These are phyloP conservation scores for Boletus semigastroideus DNA, from an alignment of 1,284 basidiomycete species.

Conservation along the genomic window DNA sequence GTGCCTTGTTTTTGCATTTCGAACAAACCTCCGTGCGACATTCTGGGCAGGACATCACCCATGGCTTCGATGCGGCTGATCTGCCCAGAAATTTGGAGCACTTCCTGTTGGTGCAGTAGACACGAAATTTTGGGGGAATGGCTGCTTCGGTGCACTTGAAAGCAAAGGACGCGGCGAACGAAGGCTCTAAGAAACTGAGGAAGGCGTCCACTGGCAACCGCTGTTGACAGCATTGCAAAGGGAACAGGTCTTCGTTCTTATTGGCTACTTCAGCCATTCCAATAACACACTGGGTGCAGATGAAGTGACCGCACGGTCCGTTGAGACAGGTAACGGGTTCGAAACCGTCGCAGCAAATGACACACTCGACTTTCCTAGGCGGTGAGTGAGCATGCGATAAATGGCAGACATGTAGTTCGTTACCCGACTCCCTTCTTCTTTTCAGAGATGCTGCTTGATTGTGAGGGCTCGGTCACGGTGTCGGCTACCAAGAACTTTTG, in stretches of 20 bases:
- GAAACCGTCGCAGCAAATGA: slow-evolving; percentile 20
- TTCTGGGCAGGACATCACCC: slow-evolving; percentile 15
- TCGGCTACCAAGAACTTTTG: slow-evolving; percentile 16
- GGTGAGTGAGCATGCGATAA: not conserved
- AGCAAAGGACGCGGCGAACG: slow-evolving; percentile 23
- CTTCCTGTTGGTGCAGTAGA: slow-evolving; percentile 42
- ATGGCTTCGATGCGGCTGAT: slow-evolving; percentile 8
- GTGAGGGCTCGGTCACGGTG: not conserved
- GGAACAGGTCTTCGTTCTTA: slow-evolving; percentile 40
- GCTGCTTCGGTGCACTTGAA: slow-evolving; percentile 35
- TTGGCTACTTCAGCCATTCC: slow-evolving; percentile 38
- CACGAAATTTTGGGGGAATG: slow-evolving; percentile 29
- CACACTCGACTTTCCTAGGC: slow-evolving; percentile 23
- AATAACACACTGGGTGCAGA: slow-evolving; percentile 38
- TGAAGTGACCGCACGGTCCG: slow-evolving; percentile 40
- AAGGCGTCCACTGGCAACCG: slow-evolving; percentile 32
- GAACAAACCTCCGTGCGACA: slow-evolving; percentile 36
- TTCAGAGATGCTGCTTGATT: not conserved
- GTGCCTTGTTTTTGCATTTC: slow-evolving; percentile 29
- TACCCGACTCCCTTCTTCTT: too few relatives aligned
- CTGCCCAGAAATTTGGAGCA: slow-evolving; percentile 44
- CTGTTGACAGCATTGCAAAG: slow-evolving; percentile 42
- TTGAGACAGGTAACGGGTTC: slow-evolving; percentile 14
- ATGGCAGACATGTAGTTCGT: not conserved
- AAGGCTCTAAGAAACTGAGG: slow-evolving; percentile 29